phyloP scores from a whole-genome alignment of 352 stramenopile genomes.

The Phytophthora hibernalis region DNA sequence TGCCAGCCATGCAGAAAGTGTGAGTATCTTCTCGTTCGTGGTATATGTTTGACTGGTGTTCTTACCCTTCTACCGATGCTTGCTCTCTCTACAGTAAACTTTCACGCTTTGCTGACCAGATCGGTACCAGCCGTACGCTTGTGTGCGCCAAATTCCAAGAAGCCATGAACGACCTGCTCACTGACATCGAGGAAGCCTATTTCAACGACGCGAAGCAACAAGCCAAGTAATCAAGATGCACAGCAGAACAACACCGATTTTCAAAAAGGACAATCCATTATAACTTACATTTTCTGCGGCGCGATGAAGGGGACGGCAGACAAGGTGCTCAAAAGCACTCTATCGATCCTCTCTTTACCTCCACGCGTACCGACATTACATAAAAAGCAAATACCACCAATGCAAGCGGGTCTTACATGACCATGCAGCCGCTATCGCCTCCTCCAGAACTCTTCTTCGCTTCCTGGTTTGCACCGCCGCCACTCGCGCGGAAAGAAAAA shows the following conservation, averaged over 20 bases:
- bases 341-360: constrained; percentile 11
- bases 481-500: constrained; percentile 74
- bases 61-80: constrained; percentile 5
- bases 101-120: constrained; percentile 80
- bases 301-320: constrained; percentile 15
- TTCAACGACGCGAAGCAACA: constrained; percentile 60
- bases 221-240: background rate
- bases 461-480: constrained; percentile 40
- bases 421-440: constrained; percentile 63
- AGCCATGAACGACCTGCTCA: constrained; percentile 78
- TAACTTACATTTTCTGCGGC: constrained; percentile 42
- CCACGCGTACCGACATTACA: constrained; percentile 23
- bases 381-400: constrained; percentile 28
- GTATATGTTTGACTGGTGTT: background rate
- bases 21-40: constrained; percentile 30
- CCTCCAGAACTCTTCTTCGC: constrained; percentile 42
- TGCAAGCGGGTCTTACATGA: constrained; percentile 59
- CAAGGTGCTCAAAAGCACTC: constrained; percentile 20
- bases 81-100: constrained; percentile 62
- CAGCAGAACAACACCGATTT: background rate
- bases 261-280: constrained; percentile 29
- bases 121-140: constrained; percentile 54
- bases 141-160: constrained; percentile 79
- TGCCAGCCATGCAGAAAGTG: constrained; percentile 86
- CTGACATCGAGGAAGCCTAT: constrained; percentile 71